These are phyloP conservation scores for Boletus subcaerulescens DNA, from an alignment of 768 basidiomycete species.

Conservation along the genomic window DNA sequence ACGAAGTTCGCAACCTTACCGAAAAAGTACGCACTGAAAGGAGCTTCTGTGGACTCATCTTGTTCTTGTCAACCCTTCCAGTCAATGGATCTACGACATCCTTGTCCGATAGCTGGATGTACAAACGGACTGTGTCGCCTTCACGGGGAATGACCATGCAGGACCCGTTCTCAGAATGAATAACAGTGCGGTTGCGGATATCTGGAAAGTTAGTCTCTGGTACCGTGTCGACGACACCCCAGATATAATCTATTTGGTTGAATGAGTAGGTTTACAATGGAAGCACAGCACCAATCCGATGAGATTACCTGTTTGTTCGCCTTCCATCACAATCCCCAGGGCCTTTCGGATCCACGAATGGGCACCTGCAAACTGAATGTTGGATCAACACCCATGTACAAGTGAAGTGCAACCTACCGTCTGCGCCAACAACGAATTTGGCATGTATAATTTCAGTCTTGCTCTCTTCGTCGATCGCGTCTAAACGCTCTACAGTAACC, in stretches of 20 bases:
- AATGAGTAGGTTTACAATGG: background rate
- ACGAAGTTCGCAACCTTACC: too few species aligned
- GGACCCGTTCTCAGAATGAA: slow-evolving; percentile 69
- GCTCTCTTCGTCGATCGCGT: slow-evolving; percentile 26
- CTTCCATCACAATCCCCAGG: slow-evolving; percentile 43
- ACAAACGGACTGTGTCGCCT: slow-evolving; percentile 63
- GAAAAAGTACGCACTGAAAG: slow-evolving; percentile 42
- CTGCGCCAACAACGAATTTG: slow-evolving; percentile 37
- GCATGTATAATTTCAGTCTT: slow-evolving; percentile 33
- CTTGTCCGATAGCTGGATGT: slow-evolving; percentile 60
- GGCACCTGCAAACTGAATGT: slow-evolving; percentile 29
- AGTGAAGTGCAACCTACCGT: slow-evolving; percentile 21
- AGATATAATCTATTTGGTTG: slow-evolving; percentile 57
- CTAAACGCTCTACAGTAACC: slow-evolving; percentile 25
- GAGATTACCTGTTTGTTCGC: slow-evolving; percentile 44
- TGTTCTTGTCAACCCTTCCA: slow-evolving; percentile 53
- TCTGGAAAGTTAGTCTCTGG: slow-evolving; percentile 79
- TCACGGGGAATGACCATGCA: slow-evolving; percentile 77
- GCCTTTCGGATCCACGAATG: slow-evolving; percentile 48
- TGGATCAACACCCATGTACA: background rate
- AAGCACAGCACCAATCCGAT: background rate
- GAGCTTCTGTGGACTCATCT: slow-evolving; percentile 48
- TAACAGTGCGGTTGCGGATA: slow-evolving; percentile 57
- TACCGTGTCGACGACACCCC: slow-evolving; percentile 76
- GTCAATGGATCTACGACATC: slow-evolving; percentile 43